A percentile compares a stretch with the other conserved stretches of the same genome.
Evolutionary conservation across 2,329 filamentous ascomycete species (phyloP).

Genomic region (Stagonosporopsis cucurbitacearum): DNA sequence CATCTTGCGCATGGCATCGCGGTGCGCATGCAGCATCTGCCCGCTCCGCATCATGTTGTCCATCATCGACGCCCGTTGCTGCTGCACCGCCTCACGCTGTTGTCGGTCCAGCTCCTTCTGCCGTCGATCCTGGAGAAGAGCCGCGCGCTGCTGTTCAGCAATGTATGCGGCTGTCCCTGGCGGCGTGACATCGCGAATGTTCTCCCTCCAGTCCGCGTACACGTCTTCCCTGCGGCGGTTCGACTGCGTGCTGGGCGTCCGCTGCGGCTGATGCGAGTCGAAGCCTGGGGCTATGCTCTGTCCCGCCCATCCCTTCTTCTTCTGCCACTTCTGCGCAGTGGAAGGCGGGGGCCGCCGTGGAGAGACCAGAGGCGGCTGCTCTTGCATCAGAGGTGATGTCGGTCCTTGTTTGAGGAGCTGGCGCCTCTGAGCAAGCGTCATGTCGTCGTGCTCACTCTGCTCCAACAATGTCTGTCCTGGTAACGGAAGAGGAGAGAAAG

Average conservation of each 20-base stretch:
- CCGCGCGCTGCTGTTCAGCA: constrained; percentile 48
- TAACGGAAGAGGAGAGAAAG: constrained; percentile 44
- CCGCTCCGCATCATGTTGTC: constrained; percentile 79
- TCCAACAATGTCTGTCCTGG: constrained; percentile 34
- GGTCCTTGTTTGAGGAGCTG: constrained; percentile 45
- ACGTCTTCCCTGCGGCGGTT: constrained; percentile 44
- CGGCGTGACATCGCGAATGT: constrained; percentile 35
- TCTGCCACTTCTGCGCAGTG: constrained; percentile 39
- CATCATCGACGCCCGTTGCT: constrained; percentile 67
- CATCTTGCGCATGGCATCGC: constrained; percentile 80
- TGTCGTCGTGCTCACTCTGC: constrained; percentile 62
- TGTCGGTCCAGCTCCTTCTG: constrained; percentile 67
- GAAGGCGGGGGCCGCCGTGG: constrained; percentile 32
- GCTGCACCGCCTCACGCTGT: constrained; percentile 63
- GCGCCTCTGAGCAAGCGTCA: constrained; percentile 72
- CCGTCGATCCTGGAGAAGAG: constrained; percentile 67
- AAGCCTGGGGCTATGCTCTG: constrained; percentile 37
- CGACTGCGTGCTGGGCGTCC: constrained; percentile 31
- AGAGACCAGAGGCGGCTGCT: constrained; percentile 20
- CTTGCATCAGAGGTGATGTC: constrained; percentile 16
- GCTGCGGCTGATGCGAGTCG: constrained; percentile 49
- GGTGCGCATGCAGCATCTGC: constrained; percentile 76
- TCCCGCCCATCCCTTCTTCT: constrained; percentile 37
- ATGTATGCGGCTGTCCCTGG: constrained; percentile 25
- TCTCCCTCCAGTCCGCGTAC: constrained; percentile 46